Evolutionary conservation across 371 early-diverging fungal genomes (phyloP), one percentile per base, ranked within the genome.

Genomic region (Mucor sp.): DNA sequence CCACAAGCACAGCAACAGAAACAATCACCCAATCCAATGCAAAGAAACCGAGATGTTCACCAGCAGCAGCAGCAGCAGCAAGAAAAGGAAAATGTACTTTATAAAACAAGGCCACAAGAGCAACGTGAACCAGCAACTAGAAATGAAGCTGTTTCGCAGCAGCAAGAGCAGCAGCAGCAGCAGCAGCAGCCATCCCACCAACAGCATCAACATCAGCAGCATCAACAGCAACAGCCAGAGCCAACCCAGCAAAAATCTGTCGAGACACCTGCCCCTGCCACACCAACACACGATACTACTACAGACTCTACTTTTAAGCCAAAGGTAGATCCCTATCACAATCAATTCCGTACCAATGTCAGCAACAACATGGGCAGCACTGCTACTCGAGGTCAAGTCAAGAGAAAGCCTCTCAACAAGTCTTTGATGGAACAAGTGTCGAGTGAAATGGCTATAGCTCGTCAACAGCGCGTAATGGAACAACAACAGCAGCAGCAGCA

Each of bases 361-460:
- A 72, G 72, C n/a, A 50, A 62, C 17, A 68, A 74, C 14, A 62
- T 47, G 25, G 64, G 63, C 12, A 69, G 71, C 14, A 74, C 74
- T 27, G 68, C 68, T 19, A 56, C 59, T 21, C 69, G 72, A n/a
- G 70, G 61, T 4, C 72, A 61, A n/a, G 70, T 76, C 32, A 74
- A 70, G 17, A 63, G 81, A 35, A 80, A 80, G 35, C 81, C 81
- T 4, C 47, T 80, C 3, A 68, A 68, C n/a, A 67, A 67, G 25
- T 57, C 74, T 6, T 30, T 74, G 8, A 70, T 74, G 67, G 67
- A 67, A 7, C 59, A 70, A 43, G 62, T 55, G 7, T 44, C 59
- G 7, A 64, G 58, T 25, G 61, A 66, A 53, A 70, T 62, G 66
- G 53, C 66, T 32, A 39, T 61, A 11, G 56, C 65, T 14, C 41